Evolutionary conservation across 1,139 yeast genomes (phyloP).

Genomic region (Nakaseomyces delphensis): DNA sequence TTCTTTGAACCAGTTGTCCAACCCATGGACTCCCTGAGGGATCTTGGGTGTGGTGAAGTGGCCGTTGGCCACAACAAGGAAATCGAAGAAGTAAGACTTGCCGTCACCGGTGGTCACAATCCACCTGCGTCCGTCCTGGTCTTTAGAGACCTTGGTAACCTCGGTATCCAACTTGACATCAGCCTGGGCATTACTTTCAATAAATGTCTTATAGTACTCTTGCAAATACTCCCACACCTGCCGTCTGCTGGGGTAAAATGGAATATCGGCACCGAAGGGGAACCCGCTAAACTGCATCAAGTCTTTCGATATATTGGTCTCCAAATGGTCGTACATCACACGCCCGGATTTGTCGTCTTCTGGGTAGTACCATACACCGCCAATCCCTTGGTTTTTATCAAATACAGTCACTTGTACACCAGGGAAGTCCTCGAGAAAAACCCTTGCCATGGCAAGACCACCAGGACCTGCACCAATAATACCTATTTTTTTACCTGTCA

Average conservation of each 20-base stretch:
- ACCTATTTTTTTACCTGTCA: constrained; percentile 16
- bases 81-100: constrained; percentile 37
- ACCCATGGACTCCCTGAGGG: constrained; percentile 39
- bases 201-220: constrained; percentile 16
- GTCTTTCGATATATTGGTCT: constrained; percentile 25
- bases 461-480: constrained; percentile 31
- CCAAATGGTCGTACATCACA: constrained; percentile 28
- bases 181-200: constrained; percentile 13
- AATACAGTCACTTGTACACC: constrained; percentile 16
- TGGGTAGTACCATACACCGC: constrained; percentile 30
- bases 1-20: constrained; percentile 41
- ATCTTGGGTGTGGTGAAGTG: constrained; percentile 46
- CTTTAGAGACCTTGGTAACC: constrained; percentile 13
- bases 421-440: constrained; percentile 16
- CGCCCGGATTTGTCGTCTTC: constrained; percentile 15
- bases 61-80: constrained; percentile 47
- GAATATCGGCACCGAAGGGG: constrained; percentile 20
- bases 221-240: constrained; percentile 23
- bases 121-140: constrained; percentile 15
- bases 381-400: constrained; percentile 20
- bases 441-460: constrained; percentile 28
- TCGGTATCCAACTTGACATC: constrained; percentile 15
- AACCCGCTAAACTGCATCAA: constrained; percentile 28
- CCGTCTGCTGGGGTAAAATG: constrained; percentile 21
- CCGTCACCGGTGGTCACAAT: constrained; percentile 10